Evolutionary conservation across 1,284 basidiomycete species (phyloP), one percentile per base, ranked within the genome.

Genomic region (Kalmanozyma brasiliensis): DNA sequence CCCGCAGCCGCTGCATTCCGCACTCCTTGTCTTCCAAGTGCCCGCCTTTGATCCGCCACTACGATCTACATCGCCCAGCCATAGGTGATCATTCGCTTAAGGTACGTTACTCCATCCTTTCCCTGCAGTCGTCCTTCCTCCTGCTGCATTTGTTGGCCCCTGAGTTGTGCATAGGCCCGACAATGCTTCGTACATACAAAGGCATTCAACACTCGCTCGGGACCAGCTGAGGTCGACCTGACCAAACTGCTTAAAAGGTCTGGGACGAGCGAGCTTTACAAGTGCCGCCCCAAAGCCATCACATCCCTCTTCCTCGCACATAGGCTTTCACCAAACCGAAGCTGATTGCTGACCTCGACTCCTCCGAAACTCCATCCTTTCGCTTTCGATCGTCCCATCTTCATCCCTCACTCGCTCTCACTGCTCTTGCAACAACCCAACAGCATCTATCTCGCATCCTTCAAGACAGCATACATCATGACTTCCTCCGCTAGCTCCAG

Each of bases 11-110:
- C 43, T 49, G 62, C 56, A 65, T 65, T 65, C 62, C 62, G 47
- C 51, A 59, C 45, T 42, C 51, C 53, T 42, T 36, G 34, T 20
- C 51, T 53, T 32, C 30, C 47, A 51, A 65, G 62, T 55, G 51
- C 51, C 56, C 48, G 51, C 62, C 62, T 65, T 23, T 10, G 17
- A 14, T 46, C 24, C 32, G 46, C 47, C 32, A 47, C 62, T 65
- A 42, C 62, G 55, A 65, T 59, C 56, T 51, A 58, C 55, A 59
- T 65, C 53, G 55, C 62, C 43, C 37, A 33, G 47, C 56, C 62
- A 65, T 65, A 59, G 55, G 55, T 55, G 33, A 8, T 24, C 52
- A 36, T 45, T 51, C 52, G 56, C 56, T 47, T 51, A 46, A 58
- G 51, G 61, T 64, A 64, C 57, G 55, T 57, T 14, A 45, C 36